Base-by-base conservation (phyloP, 2,329 filamentous ascomycete genomes). In the Raffaelea ambrosiae region DNA sequence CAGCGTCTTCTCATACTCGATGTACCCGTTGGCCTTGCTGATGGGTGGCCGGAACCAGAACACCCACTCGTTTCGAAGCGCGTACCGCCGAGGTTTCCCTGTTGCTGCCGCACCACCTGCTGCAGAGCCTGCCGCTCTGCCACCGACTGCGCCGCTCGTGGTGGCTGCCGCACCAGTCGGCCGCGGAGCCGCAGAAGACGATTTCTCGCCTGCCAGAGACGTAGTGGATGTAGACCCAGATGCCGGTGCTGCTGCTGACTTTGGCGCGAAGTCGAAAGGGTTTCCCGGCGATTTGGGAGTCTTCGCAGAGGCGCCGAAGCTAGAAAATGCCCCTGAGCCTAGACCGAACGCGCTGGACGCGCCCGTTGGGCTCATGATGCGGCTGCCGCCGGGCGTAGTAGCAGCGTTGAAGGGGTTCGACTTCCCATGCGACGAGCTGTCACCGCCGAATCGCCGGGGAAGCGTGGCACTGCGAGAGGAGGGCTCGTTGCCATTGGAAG, bases 1-100 rank as follows among this genome's bases (percentile, higher is more conserved):
- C 52, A 95, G 83, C 7, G 91, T 97, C 68, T 97, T 95, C 66
- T 98, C 93, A 66, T 98, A 98, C 66, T 97, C 91, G 58, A 84
- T 78, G 60, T 75, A 83, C 38, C 80, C 80, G 61, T 93, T 91
- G 55, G 91, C 93, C 71, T 98, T 98, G 56, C 88, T 90, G 58
- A 94, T 95, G 44, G 93, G 93, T 36, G 93, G 93, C 51, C 93
- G 81, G 68, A 94, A 98, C 89, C 93, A 97, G 64, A 97, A 88
- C 31, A 95, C 84, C 93, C 93, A 98, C 54, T 83, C 84, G 65
- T 88, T 83, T 68, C 86, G 89, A 58, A 97, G 74, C 51, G 78
- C 75, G 61, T 85, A 80, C 49, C 46, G 46, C 46, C 13, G 18
- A 5, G 29, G 35, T 10, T 22, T 38, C 33, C 45, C 57, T 23